Evolutionary conservation across 2,329 filamentous ascomycete genomes (phyloP), one percentile per base, ranked within the genome.

Genomic region (Pseudopithomyces chartarum): DNA sequence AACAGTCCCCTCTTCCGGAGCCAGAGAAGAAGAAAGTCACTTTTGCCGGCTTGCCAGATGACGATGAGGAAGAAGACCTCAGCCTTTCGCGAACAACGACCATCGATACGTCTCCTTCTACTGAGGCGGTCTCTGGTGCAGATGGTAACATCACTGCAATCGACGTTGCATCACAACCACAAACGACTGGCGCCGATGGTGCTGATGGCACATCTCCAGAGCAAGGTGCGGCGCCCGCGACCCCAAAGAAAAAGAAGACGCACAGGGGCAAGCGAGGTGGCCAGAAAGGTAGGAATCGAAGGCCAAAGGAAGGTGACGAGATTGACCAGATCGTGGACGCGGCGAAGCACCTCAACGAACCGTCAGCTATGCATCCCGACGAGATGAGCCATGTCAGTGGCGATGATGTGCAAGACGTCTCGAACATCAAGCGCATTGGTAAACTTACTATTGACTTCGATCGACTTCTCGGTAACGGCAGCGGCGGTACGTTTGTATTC

Each of bases 401-500:
- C 52, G 77, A 79, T 54, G 79, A 77, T 34, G 76, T 82, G 39
- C 76, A 77, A 26, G 79, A 82, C 55, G 73, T 82, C 11, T 75
- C 76, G 33, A 80, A 78, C 44, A 76, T 79, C 12, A 79, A 87
- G 58, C 81, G 84, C 43, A 87, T 88, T 65, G 86, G 85, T 50
- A 86, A 84, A 58, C 76, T 88, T 22, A 81, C 80, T 52, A 85
- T 88, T 29, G 80, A 84, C 61, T 86, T 84, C 22, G 83, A 87
- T 64, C 81, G 79, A 29, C 81, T 87, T 17, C 79, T 89, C 38
- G 87, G 87, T 1, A 84, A 91, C 57, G 95, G 95, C 53, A 98
- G 94, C 74, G 96, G 97, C 71, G 95, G 95, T n/a, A 99, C 95
- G 0, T 87, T 96, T 52, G 95, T 99, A 0, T 98, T 95, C 74